These are phyloP conservation scores for Pseudozyma thailandica DNA, from an alignment of 1,284 basidiomycete genomes.

Conservation along the genomic window DNA sequence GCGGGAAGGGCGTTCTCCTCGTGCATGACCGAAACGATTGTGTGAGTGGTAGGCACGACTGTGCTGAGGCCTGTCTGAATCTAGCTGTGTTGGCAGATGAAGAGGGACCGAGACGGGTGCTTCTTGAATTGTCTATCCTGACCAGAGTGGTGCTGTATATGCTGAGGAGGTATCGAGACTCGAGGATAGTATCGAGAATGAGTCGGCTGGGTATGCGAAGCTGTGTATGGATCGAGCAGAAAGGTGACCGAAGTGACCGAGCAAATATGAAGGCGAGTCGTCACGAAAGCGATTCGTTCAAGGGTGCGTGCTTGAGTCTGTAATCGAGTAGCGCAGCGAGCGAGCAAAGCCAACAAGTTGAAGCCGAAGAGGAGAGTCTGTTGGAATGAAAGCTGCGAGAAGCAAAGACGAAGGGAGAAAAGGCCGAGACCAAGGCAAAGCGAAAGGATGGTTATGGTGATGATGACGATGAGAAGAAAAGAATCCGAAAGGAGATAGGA, in stretches of 20 bases:
- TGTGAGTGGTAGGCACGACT: too few relatives aligned
- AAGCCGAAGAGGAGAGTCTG: background rate
- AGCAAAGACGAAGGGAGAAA: too few relatives aligned
- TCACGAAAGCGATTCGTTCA: background rate
- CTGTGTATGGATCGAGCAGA: background rate
- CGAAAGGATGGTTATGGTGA: constrained; percentile 3
- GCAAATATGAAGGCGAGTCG: background rate
- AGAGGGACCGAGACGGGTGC: too few relatives aligned
- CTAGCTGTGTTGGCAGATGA: too few relatives aligned
- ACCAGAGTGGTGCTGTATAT: too few relatives aligned
- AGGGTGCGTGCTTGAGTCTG: background rate
- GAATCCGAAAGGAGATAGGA: background rate
- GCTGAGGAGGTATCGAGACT: too few relatives aligned
- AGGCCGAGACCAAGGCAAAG: background rate
- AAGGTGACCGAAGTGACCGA: background rate
- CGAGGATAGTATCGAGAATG: background rate
- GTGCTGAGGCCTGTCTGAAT: too few relatives aligned
- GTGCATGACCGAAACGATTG: constrained; percentile 35
- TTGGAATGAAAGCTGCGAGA: too few relatives aligned
- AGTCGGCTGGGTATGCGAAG: background rate
- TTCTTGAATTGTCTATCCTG: too few relatives aligned
- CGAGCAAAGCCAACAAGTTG: background rate
- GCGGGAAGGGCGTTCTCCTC: constrained; percentile 30
- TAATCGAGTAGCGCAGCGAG: background rate
- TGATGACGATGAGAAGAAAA: background rate